Evolutionary conservation across 2,329 filamentous ascomycete species (phyloP).

Genomic region (Niveomyces coronatus): DNA sequence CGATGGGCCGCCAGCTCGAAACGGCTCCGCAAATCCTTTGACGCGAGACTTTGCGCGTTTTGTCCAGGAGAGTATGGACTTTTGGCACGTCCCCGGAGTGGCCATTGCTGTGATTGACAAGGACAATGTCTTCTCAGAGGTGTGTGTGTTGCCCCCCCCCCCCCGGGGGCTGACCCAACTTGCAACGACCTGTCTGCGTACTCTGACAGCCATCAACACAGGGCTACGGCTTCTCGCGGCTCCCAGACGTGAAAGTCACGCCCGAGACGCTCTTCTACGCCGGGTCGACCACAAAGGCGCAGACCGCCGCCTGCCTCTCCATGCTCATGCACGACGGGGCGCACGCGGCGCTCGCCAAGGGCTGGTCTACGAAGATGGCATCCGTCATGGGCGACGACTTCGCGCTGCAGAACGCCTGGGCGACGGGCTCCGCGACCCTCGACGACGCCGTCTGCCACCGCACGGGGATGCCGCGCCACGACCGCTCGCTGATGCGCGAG

Average conservation of each 20-base stretch:
- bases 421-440: constrained; percentile 39
- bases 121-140: constrained; percentile 29
- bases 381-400: constrained; percentile 41
- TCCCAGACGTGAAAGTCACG: constrained; percentile 29
- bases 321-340: constrained; percentile 36
- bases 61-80: constrained; percentile 12
- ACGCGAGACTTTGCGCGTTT: constrained; percentile 8
- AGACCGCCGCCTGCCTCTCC: constrained; percentile 39
- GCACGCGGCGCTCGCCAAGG: constrained; percentile 18
- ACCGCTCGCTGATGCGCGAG: constrained; percentile 16
- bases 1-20: too few relatives aligned
- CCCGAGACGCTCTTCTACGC: constrained; percentile 42
- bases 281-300: constrained; percentile 47
- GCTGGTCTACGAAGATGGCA: constrained; percentile 38
- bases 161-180: too few relatives aligned
- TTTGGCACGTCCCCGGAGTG: constrained; percentile 39
- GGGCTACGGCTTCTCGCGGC: constrained; percentile 20
- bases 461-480: constrained; percentile 37
- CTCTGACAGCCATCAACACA: constrained; percentile 3
- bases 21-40: constrained; percentile 11
- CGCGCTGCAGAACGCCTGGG: constrained; percentile 33
- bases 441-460: constrained; percentile 45
- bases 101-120: constrained; percentile 38
- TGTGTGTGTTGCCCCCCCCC: too few relatives aligned
- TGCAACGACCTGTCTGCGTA: background rate